Conservation (phyloP, 2,329 filamentous ascomycete genomes). For the Metarhizium humberi region DNA sequence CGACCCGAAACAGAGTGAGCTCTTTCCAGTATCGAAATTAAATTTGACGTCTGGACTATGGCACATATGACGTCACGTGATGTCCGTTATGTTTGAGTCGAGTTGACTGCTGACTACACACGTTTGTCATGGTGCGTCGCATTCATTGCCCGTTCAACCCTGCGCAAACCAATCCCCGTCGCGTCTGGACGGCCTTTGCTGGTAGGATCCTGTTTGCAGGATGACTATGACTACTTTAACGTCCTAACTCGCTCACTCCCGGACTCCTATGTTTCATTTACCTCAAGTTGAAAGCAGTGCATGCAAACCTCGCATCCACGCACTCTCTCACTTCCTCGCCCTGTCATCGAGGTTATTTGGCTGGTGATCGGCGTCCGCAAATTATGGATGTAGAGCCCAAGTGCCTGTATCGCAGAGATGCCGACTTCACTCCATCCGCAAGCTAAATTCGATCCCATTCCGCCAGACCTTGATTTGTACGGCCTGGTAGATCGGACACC, state of each 20-base stretch:
- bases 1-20: background rate
- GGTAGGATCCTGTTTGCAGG: too few relatives aligned
- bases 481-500: conserved; percentile 65
- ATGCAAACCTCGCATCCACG: background rate
- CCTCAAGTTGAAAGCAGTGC: background rate
- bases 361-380: background rate
- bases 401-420: conserved; percentile 43
- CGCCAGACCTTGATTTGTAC: conserved; percentile 73
- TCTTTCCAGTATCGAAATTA: background rate
- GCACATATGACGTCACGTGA: background rate
- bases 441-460: conserved; percentile 85
- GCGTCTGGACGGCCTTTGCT: too few relatives aligned
- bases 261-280: background rate
- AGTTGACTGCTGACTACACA: too few relatives aligned
- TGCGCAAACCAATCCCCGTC: too few relatives aligned
- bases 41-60: too few relatives aligned
- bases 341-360: background rate
- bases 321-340: background rate
- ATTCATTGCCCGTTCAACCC: too few relatives aligned
- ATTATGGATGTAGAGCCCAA: background rate
- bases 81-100: too few relatives aligned
- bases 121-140: too few relatives aligned
- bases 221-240: too few relatives aligned
- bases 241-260: background rate
- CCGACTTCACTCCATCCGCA: conserved; percentile 65